phyloP scores from a whole-genome alignment of 2,329 filamentous ascomycete genomes.

The Chaetomiaceae sp. region DNA sequence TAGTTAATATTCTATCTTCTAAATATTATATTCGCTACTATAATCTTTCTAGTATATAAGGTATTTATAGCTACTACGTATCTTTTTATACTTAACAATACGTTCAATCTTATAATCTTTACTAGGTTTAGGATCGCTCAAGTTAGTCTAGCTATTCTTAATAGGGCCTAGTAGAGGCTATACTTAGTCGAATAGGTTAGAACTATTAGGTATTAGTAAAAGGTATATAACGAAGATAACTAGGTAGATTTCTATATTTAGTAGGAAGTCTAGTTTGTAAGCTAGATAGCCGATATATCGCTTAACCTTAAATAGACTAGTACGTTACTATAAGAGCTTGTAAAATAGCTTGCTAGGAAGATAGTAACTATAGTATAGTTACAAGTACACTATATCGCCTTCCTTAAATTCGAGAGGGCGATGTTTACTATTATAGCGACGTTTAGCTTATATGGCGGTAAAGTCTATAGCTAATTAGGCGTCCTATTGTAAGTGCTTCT shows the following conservation, averaged over 20 bases:
- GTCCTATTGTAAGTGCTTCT: not conserved
- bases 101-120: not conserved
- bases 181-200: not conserved
- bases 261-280: not conserved
- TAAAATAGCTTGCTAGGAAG: not conserved
- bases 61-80: no score
- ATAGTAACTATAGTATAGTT: not conserved
- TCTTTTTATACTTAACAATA: not conserved
- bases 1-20: not conserved
- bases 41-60: no score
- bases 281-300: not conserved
- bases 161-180: not conserved
- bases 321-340: not conserved
- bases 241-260: no score
- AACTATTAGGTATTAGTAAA: not conserved
- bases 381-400: not conserved
- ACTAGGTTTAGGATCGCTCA: not conserved
- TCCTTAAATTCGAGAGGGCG: not conserved
- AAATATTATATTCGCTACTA: not conserved
- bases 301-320: not conserved
- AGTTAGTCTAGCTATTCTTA: not conserved
- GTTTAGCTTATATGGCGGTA: not conserved
- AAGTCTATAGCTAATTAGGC: not conserved
- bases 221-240: conserved; percentile 37
- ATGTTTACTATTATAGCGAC: not conserved